These are phyloP conservation scores for Pugionium cornutum DNA, from an alignment of 345 rosid genomes.

Conservation along the genomic window DNA sequence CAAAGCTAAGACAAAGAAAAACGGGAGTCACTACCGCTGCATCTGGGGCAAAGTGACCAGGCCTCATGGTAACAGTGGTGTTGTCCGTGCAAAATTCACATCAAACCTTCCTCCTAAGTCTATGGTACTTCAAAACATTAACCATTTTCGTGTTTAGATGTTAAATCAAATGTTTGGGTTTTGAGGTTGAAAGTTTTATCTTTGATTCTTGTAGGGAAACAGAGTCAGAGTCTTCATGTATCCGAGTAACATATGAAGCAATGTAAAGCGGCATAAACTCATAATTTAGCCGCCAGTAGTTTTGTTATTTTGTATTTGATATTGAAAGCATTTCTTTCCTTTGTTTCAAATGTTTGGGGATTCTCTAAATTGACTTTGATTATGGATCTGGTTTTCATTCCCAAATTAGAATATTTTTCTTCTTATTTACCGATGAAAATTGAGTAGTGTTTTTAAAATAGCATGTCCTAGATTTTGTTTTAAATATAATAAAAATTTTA, in stretches of 20 bases:
- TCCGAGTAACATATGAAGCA: conserved; percentile 50
- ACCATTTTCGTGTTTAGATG: neutral
- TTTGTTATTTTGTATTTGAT: conserved; percentile 37
- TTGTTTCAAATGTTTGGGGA: conserved; percentile 37
- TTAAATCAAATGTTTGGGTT: neutral
- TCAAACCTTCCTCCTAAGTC: conserved; percentile 71
- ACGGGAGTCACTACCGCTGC: conserved; percentile 56
- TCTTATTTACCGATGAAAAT: no score
- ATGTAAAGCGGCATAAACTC: conserved; percentile 19
- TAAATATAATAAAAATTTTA: no score
- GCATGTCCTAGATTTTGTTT: no score
- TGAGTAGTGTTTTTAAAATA: no score
- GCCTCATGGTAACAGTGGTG: conserved; percentile 76
- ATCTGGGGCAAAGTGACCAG: conserved; percentile 71
- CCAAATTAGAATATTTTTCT: conserved; percentile 3
- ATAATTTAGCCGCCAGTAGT: conserved; percentile 30
- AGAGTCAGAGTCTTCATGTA: conserved; percentile 63
- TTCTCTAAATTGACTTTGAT: conserved; percentile 32
- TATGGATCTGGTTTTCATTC: conserved; percentile 26
- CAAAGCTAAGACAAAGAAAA: conserved; percentile 60
- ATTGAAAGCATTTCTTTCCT: conserved; percentile 26
- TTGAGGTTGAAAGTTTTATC: no score
- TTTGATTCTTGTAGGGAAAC: conserved; percentile 45
- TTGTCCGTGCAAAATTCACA: conserved; percentile 70
- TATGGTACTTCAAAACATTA: conserved; percentile 44